Base-by-base conservation (phyloP, 306 rosid genomes). In the Vigna mungo region DNA sequence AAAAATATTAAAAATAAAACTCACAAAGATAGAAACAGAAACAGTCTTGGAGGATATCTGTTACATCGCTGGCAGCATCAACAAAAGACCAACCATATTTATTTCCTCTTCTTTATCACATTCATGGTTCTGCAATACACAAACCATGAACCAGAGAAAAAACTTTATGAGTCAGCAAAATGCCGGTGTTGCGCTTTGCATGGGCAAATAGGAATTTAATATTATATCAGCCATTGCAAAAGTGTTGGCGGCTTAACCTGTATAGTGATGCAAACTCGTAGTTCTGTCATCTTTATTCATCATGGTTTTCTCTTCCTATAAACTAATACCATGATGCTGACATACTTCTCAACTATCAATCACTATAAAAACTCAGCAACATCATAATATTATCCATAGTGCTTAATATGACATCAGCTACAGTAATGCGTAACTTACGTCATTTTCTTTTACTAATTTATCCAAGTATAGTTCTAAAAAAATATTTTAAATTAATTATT, bases 351-450 rank as follows among this genome's bases (percentile, higher is more conserved):
- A 75, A 27, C 16, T 36, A 61, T 27, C 14, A 54, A 4, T 7
- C 68, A 68, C 58, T 59, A 75, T 52, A 60, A 41, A 49, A 51
- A 75, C 61, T 30, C 36, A 25, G 27, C 44, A 3, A 52, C 8
- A 9, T 23, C 48, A 16, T 59, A 44, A 66, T 59, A 20, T 81
- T 58, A 59, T 54, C 60, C 52, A 60, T 76, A 41, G n/a, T 54
- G 52, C 46, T 64, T 27, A 72, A 4, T 61, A 16, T 51, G 78
- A 51, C 65, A 39, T 71, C 60, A 20, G 6, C 71, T 64, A 39
- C 1, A 27, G 39, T 59, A 60, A 61, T 16, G 13, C 14, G 67
- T 61, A 21, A 21, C 1, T 0, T 21, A 8, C 14, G 60, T 18
- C 7, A 15, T 53, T 54, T 54, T 18, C 27, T 18, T 15, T 17